These are phyloP conservation scores for Aphanomyces invadans DNA, from an alignment of 352 stramenopile genomes.

Conservation along the genomic window DNA sequence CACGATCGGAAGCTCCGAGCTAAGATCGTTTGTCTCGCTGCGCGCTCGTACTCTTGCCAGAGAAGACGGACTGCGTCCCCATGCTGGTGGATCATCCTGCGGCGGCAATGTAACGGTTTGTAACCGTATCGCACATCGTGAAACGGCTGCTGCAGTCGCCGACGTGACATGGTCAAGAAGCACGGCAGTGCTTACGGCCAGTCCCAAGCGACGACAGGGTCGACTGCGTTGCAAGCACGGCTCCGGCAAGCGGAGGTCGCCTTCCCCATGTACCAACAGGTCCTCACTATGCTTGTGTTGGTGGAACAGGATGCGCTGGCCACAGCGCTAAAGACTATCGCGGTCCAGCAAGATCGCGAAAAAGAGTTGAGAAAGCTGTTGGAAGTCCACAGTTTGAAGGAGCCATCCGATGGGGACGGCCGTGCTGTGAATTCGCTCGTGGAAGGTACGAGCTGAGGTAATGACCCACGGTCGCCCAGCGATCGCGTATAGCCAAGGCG, in stretches of 20 bases:
- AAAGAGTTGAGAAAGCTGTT: conserved; percentile 48
- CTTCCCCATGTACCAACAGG: neutral
- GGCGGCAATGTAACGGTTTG: too few species aligned
- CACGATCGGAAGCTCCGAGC: neutral
- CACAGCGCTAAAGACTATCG: conserved; percentile 48
- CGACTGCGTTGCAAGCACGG: neutral
- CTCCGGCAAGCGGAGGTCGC: conserved; percentile 10
- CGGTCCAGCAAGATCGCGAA: conserved; percentile 51
- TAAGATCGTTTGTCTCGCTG: neutral
- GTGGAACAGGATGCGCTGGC: conserved; percentile 40
- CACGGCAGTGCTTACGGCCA: neutral
- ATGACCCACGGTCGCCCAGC: too few species aligned
- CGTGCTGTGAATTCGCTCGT: conserved; percentile 33
- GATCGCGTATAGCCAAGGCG: conserved; percentile 61
- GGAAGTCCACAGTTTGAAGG: conserved; percentile 30
- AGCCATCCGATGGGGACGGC: conserved; percentile 29
- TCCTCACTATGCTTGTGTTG: neutral
- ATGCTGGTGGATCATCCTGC: too few species aligned
- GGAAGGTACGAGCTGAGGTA: too few species aligned
- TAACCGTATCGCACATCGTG: neutral
- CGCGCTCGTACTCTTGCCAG: neutral
- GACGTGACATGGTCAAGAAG: conserved; percentile 13
- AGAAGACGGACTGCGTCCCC: too few species aligned
- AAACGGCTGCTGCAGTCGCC: too few species aligned
- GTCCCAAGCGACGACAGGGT: neutral